Evolutionary conservation across 2,329 filamentous ascomycete species (phyloP).

Genomic region (Penicillium sumatraense): DNA sequence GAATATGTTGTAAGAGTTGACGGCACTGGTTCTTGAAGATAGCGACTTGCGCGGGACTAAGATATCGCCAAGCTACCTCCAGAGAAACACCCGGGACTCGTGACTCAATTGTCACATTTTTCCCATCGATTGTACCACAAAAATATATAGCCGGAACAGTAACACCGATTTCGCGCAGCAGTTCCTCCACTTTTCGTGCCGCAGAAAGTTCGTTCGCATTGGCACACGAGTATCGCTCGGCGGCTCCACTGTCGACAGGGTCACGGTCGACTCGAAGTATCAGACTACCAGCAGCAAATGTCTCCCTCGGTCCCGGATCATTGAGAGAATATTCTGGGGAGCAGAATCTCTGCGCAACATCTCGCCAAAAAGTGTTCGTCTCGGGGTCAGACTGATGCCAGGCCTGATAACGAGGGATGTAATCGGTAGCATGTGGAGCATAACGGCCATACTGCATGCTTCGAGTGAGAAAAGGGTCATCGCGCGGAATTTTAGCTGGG

Average conservation of each 20-base stretch:
- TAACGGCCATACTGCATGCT: slow-evolving; percentile 43
- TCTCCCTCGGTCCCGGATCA: slow-evolving; percentile 34
- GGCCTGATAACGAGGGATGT: slow-evolving; percentile 37
- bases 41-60: slow-evolving; percentile 38
- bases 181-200: slow-evolving; percentile 39
- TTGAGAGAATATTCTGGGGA: slow-evolving; percentile 39
- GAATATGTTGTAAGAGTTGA: slow-evolving; percentile 36
- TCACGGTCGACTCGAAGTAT: slow-evolving; percentile 43
- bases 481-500: slow-evolving; percentile 33
- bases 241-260: slow-evolving; percentile 26
- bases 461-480: slow-evolving; percentile 39
- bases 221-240: slow-evolving; percentile 36
- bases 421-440: slow-evolving; percentile 38
- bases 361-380: slow-evolving; percentile 41
- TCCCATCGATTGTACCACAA: slow-evolving; percentile 42
- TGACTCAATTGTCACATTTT: slow-evolving; percentile 46
- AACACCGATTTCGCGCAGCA: slow-evolving; percentile 37
- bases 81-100: slow-evolving; percentile 46
- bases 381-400: slow-evolving; percentile 39
- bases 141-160: slow-evolving; percentile 43
- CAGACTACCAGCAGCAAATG: slow-evolving; percentile 41
- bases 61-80: slow-evolving; percentile 44
- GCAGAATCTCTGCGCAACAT: slow-evolving; percentile 36
- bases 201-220: slow-evolving; percentile 46
- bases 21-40: slow-evolving; percentile 43